Conservation (phyloP, 2,329 filamentous ascomycete genomes). For the Coniella lustricola region DNA sequence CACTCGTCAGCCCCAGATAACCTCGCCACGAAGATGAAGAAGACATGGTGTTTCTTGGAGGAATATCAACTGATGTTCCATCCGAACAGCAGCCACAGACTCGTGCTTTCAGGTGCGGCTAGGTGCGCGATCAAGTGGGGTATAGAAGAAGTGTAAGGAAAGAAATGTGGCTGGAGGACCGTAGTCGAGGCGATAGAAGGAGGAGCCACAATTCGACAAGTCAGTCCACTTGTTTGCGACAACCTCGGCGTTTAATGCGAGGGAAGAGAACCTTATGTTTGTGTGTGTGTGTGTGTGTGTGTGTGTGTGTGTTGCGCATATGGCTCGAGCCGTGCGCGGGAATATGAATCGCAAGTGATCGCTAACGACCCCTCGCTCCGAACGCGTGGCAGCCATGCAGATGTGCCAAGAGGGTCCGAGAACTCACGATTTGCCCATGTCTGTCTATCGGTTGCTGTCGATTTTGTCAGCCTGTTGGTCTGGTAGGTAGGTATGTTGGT, state of each 20-base stretch:
- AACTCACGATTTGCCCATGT: constrained; percentile 51
- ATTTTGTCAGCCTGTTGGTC: constrained; percentile 3
- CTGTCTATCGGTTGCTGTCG: constrained; percentile 6
- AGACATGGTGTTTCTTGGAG: neutral
- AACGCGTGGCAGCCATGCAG: neutral
- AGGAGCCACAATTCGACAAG: constrained; percentile 4
- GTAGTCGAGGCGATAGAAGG: constrained; percentile 3
- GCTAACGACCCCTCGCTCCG: neutral
- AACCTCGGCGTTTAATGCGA: neutral
- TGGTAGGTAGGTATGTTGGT: neutral
- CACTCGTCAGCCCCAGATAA: constrained; percentile 7
- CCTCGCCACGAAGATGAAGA: neutral
- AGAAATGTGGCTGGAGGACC: neutral
- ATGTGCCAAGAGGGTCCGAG: constrained; percentile 2
- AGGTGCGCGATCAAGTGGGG: neutral
- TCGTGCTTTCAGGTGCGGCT: neutral
- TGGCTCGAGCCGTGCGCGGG: too few species aligned
- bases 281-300: neutral
- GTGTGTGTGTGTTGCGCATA: too few species aligned
- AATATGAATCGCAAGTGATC: constrained; percentile 7
- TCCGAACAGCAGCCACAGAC: too few species aligned
- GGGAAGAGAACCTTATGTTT: neutral
- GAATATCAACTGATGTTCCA: neutral
- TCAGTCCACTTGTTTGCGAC: neutral
- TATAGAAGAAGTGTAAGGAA: neutral